These are phyloP conservation scores for Erigeron philadelphicus DNA, from an alignment of 140 eudicot genomes.

Conservation along the genomic window DNA sequence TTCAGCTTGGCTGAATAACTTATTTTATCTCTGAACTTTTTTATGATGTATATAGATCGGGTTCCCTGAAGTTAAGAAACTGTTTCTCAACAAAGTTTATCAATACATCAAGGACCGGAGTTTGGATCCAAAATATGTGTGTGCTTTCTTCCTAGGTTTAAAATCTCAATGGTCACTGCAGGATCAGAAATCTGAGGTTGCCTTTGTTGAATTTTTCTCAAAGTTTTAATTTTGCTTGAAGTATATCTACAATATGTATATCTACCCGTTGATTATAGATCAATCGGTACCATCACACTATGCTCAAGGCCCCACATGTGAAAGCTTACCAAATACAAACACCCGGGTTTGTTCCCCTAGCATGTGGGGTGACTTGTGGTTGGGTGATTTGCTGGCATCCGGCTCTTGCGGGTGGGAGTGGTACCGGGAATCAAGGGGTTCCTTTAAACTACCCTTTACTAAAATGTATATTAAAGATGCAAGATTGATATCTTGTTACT, in stretches of 20 bases:
- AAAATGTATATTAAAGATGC: neutral
- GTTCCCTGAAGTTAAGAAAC: constrained; percentile 65
- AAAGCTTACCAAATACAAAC: no score
- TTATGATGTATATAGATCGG: constrained; percentile 38
- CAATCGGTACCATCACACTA: no score
- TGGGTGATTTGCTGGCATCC: no score
- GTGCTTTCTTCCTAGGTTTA: constrained; percentile 63
- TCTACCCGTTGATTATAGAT: no score
- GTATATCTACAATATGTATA: neutral
- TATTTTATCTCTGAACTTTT: neutral
- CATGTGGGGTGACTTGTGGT: no score
- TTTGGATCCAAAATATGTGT: constrained; percentile 86
- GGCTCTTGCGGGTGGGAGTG: no score
- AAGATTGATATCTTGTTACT: constrained; percentile 7
- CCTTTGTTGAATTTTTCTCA: constrained; percentile 10
- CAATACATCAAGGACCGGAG: constrained; percentile 84
- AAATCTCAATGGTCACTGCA: constrained; percentile 42
- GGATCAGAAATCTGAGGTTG: constrained; percentile 47
- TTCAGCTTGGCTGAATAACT: constrained; percentile 6
- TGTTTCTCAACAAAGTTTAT: constrained; percentile 71
- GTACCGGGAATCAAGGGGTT: no score
- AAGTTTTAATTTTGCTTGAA: constrained; percentile 18
- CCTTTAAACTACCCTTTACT: no score
- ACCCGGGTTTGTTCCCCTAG: no score
- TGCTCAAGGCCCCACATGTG: no score